Evolutionary conservation across 2,329 filamentous ascomycete species (phyloP).

Genomic region (Aspergillus sp.): DNA sequence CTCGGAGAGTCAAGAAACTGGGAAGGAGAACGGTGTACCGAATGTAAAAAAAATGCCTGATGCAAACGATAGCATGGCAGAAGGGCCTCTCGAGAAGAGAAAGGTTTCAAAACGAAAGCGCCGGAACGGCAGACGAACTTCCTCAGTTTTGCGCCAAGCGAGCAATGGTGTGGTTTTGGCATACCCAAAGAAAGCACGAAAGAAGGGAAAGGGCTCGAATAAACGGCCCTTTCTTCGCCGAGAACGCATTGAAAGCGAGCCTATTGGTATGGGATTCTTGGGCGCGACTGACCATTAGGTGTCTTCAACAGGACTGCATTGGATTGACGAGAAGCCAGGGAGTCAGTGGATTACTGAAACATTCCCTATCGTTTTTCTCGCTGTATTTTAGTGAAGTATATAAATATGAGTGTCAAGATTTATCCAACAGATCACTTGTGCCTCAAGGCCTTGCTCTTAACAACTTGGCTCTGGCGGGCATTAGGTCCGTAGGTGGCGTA

Average conservation of each 20-base stretch:
- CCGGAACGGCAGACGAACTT: background rate
- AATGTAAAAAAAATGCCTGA: too few relatives aligned
- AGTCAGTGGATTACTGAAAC: background rate
- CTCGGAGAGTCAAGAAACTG: background rate
- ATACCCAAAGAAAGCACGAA: conserved; percentile 4
- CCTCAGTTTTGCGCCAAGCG: background rate
- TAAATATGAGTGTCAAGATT: background rate
- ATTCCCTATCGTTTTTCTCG: background rate
- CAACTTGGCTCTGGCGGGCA: background rate
- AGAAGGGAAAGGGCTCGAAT: conserved; percentile 1
- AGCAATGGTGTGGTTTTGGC: background rate
- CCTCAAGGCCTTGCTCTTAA: background rate
- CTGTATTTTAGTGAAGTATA: background rate
- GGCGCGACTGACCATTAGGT: background rate
- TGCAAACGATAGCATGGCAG: too few relatives aligned
- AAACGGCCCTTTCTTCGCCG: conserved; percentile 1
- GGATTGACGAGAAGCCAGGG: background rate
- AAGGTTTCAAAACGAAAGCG: background rate
- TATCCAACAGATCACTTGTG: background rate
- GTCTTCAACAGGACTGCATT: background rate
- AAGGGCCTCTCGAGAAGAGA: background rate
- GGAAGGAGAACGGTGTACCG: background rate
- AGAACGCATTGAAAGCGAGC: conserved; percentile 3
- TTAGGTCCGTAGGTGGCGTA: too few relatives aligned
- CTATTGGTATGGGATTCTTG: conserved; percentile 3